Evolutionary conservation across 345 rosid genomes (phyloP), one percentile per base, ranked within the genome.

Genomic region (Camelina neglecta): DNA sequence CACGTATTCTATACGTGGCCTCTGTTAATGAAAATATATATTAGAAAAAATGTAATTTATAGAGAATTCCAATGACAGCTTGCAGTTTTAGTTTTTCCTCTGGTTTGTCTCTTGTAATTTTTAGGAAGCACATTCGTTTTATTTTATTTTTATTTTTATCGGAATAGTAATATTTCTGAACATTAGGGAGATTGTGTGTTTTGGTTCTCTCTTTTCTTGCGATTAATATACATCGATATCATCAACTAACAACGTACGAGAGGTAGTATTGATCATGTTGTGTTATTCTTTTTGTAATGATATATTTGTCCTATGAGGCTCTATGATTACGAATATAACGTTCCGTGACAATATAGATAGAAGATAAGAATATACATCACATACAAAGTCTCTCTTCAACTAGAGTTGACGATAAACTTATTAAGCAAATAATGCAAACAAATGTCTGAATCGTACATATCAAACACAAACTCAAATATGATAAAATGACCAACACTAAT

Each of bases 401-500:
- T 58, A 71, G 44, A 65, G 76, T 71, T 67, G 65, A 49, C 65
- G 53, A 72, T 78, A 60, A 36, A 60, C 41, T 38, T 49, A 66
- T 51, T 38, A 16, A 65, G 48, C 36, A 70, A 7, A n/a, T 48
- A 49, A n/a, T 21, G 57, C 69, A 61, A 78, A 72, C 64, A 78
- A 72, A 66, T 59, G 77, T 78, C 35, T 72, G 73, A 78, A 66
- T 66, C 77, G 69, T 50, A 78, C 81, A 60, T 41, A 71, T 51
- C 53, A 51, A 72, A 51, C 69, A 72, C 44, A 42, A 65, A 66
- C 81, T 50, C 58, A 50, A 29, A 71, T 77, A 65, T 51, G 35
- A 72, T 41, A 58, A 64, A 65, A 65, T 50, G 67, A 57, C 38
- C 61, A 57, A n/a, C 24, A 71, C 72, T 71, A 77, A 65, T 69